Percentiles rank a stretch among this genome's conserved stretches.
Conservation (phyloP, 2,329 filamentous ascomycete genomes). For the Xylaria sp. region DNA sequence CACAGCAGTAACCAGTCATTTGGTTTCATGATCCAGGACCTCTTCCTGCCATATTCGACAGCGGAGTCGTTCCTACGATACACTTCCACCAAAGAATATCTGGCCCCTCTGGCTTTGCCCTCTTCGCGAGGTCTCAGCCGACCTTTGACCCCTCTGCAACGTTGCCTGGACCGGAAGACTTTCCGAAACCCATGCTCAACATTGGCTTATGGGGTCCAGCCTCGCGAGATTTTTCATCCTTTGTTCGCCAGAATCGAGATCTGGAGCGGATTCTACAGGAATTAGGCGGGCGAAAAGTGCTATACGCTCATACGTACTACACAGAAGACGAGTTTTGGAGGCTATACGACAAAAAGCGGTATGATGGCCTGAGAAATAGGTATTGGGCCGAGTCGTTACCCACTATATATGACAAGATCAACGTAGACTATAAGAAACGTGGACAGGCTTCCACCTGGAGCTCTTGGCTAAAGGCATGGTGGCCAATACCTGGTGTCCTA, state of each 20-base stretch:
- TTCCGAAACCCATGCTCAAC: conserved; percentile 56
- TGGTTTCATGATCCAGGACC: conserved; percentile 68
- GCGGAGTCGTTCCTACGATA: conserved; percentile 52
- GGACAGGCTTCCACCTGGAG: conserved; percentile 26
- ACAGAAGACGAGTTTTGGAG: conserved; percentile 71
- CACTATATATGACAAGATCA: conserved; percentile 71
- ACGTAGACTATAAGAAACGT: conserved; percentile 50
- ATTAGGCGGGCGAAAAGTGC: conserved; percentile 69
- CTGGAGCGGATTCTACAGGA: conserved; percentile 64
- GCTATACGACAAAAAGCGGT: conserved; percentile 64
- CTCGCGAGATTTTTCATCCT: conserved; percentile 48
- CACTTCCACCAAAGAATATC: conserved; percentile 50
- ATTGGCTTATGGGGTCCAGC: conserved; percentile 66
- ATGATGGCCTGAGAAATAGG: conserved; percentile 61
- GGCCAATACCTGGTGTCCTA: neutral
- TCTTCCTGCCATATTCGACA: conserved; percentile 54
- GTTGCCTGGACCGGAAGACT: conserved; percentile 45
- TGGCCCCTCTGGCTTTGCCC: conserved; percentile 64
- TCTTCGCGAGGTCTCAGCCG: conserved; percentile 47
- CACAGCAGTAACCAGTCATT: conserved; percentile 65
- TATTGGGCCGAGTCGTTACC: conserved; percentile 65
- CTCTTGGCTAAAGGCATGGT: neutral
- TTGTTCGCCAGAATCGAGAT: conserved; percentile 60
- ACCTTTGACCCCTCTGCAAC: conserved; percentile 53
- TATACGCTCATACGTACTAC: conserved; percentile 73